phyloP scores from a whole-genome alignment of 192 early-diverging fungal genomes.

The Rhizophagus clarus region DNA sequence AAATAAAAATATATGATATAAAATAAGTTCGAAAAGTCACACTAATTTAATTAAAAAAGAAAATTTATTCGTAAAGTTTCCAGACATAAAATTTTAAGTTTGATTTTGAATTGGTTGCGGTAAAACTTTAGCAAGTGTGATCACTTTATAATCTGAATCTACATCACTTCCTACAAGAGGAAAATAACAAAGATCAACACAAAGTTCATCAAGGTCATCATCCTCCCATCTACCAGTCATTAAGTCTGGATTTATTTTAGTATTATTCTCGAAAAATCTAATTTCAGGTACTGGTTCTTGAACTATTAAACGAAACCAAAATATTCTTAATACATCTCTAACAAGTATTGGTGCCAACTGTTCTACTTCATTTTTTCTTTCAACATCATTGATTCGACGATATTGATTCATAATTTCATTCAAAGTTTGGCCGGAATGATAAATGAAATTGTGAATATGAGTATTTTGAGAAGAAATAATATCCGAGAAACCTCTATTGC shows the following conservation, averaged over 20 bases:
- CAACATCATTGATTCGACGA: neutral
- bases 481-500: neutral
- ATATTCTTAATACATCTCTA: neutral
- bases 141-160: neutral
- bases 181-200: slow-evolving; percentile 6
- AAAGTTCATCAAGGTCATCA: neutral
- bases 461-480: too few species aligned
- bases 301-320: neutral
- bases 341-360: neutral
- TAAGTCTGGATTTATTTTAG: neutral
- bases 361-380: neutral
- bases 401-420: slow-evolving; percentile 1
- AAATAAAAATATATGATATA: too few species aligned
- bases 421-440: neutral
- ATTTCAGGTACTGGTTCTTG: neutral
- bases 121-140: neutral
- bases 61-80: too few species aligned
- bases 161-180: neutral
- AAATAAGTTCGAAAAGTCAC: too few species aligned
- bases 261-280: neutral
- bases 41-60: too few species aligned
- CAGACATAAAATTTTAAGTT: too few species aligned
- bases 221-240: neutral
- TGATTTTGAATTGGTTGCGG: too few species aligned
- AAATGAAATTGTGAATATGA: neutral